phyloP scores from a whole-genome alignment of 305 asterid species.

The Galium porrigens region DNA sequence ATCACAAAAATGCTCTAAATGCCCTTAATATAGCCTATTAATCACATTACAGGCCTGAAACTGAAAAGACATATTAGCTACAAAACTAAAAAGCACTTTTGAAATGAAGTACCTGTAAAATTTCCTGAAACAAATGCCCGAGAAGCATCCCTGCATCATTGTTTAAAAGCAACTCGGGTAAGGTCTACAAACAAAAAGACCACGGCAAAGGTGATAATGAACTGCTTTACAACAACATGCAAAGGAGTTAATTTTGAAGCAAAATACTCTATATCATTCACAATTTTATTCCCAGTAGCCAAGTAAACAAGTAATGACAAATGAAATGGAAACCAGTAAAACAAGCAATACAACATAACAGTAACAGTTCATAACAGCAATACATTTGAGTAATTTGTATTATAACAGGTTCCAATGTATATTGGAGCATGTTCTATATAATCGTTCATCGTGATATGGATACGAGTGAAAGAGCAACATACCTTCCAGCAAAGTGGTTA shows the following conservation, averaged over 20 bases:
- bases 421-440: too few species aligned
- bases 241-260: background rate
- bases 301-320: background rate
- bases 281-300: background rate
- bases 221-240: background rate
- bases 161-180: background rate
- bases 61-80: background rate
- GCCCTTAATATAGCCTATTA: background rate
- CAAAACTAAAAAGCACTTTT: conserved; percentile 7
- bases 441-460: background rate
- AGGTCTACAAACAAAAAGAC: background rate
- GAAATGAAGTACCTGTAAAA: conserved; percentile 45
- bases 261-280: background rate
- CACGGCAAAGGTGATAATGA: background rate
- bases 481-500: conserved; percentile 75
- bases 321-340: background rate
- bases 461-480: background rate
- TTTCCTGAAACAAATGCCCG: conserved; percentile 88
- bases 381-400: too few species aligned
- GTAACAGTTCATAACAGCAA: too few species aligned
- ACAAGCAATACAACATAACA: background rate
- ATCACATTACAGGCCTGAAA: background rate
- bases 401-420: too few species aligned
- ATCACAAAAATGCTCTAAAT: background rate
- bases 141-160: conserved; percentile 58